These are phyloP conservation scores for Daedaleopsis nitida DNA, from an alignment of 768 basidiomycete genomes.

Conservation along the genomic window DNA sequence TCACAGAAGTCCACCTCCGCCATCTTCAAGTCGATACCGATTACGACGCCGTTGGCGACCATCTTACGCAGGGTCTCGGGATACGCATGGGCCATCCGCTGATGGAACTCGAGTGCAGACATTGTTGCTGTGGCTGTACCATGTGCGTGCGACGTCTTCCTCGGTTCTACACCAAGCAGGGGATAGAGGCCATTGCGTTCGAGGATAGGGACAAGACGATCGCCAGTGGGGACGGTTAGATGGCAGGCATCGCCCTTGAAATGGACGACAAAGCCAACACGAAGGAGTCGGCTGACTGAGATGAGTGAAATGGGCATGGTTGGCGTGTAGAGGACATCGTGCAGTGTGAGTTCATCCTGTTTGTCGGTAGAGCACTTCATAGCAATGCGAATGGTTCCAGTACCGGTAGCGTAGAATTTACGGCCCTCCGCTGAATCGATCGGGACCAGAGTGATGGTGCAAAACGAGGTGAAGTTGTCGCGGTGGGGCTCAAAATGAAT, in stretches of 20 bases:
- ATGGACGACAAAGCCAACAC: conserved; percentile 4
- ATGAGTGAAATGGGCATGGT: conserved; percentile 18
- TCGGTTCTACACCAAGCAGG: not conserved
- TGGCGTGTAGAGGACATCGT: conserved; percentile 15
- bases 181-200: conserved; percentile 10
- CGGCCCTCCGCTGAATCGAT: conserved; percentile 21
- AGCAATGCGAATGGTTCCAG: conserved; percentile 16
- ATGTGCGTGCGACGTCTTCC: not conserved
- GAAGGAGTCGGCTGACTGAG: conserved; percentile 8
- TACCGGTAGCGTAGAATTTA: conserved; percentile 21
- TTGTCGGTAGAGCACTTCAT: not conserved
- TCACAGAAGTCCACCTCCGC: conserved; percentile 5
- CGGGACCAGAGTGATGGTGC: conserved; percentile 6
- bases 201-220: not conserved
- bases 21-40: conserved; percentile 7
- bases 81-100: conserved; percentile 16
- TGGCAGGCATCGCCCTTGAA: conserved; percentile 7
- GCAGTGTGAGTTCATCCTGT: conserved; percentile 4
- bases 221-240: not conserved
- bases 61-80: conserved; percentile 2
- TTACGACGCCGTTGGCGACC: conserved; percentile 1
- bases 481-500: conserved; percentile 20
- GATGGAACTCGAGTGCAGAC: conserved; percentile 12
- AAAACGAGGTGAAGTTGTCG: conserved; percentile 14
- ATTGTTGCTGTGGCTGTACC: not conserved